phyloP scores from a whole-genome alignment of 306 rosid genomes.

The Lagenaria siceraria region DNA sequence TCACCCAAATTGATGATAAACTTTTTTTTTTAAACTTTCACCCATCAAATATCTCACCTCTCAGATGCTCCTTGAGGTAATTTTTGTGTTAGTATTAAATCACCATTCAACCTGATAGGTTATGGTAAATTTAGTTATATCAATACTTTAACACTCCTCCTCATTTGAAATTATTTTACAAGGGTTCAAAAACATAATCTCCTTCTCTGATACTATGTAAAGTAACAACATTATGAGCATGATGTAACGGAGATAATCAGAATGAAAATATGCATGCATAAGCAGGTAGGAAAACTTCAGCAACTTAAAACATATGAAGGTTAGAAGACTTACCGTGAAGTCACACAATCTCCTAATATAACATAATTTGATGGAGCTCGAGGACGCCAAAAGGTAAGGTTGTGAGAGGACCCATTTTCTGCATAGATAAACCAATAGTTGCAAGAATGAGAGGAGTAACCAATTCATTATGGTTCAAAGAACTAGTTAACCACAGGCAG shows the following conservation, averaged over 20 bases:
- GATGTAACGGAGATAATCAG: not conserved
- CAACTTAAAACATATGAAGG: not conserved
- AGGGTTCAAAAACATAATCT: too few relatives aligned
- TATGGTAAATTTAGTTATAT: too few relatives aligned
- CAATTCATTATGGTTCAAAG: not conserved
- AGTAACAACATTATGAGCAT: not conserved
- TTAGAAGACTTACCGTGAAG: constrained; percentile 48
- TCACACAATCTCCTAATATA: constrained; percentile 89
- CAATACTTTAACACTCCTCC: too few relatives aligned
- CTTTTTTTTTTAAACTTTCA: too few relatives aligned
- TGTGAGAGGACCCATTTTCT: constrained; percentile 50
- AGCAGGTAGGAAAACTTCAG: not conserved
- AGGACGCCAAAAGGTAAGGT: constrained; percentile 92
- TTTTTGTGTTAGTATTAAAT: too few relatives aligned
- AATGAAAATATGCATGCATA: not conserved
- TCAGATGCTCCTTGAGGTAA: too few relatives aligned
- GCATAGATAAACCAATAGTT: constrained; percentile 7
- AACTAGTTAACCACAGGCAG: not conserved
- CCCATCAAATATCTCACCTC: too few relatives aligned
- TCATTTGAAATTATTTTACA: too few relatives aligned
- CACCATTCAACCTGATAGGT: too few relatives aligned
- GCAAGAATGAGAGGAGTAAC: constrained; percentile 8
- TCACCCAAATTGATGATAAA: too few relatives aligned
- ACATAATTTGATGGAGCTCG: constrained; percentile 85
- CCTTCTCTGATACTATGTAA: too few relatives aligned